Evolutionary conservation across 1,284 basidiomycete species (phyloP).

Genomic region (Malassezia psittaci): DNA sequence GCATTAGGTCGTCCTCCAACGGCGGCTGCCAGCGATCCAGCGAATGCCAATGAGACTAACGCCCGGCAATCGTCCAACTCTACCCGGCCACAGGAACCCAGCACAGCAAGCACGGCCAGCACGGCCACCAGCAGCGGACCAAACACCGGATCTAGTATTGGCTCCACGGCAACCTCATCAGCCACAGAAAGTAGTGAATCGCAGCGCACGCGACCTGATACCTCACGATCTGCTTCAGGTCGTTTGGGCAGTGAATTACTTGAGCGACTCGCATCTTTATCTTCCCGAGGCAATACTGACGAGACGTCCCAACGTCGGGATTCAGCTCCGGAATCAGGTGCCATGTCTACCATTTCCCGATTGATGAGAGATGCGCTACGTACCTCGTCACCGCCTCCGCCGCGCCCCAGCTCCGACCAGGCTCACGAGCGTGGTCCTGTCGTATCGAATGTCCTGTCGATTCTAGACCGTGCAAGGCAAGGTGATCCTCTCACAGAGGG

Average conservation of each 20-base stretch:
- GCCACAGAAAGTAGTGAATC: too few relatives aligned
- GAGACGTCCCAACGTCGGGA: not conserved
- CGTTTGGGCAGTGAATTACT: conserved; percentile 21
- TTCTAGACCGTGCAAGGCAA: conserved; percentile 26
- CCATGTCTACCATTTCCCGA: conserved; percentile 15
- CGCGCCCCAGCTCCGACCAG: not conserved
- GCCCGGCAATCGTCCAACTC: not conserved
- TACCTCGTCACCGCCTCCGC: not conserved
- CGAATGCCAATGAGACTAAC: not conserved
- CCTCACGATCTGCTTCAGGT: not conserved
- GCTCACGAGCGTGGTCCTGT: not conserved
- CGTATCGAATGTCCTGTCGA: not conserved
- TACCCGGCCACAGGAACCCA: not conserved
- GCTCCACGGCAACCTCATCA: too few relatives aligned
- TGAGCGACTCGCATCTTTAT: conserved; percentile 18
- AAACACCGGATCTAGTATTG: too few relatives aligned
- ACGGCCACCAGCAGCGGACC: too few relatives aligned
- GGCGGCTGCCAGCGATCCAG: not conserved
- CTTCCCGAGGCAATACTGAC: conserved; percentile 7
- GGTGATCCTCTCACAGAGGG: conserved; percentile 24
- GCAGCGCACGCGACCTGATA: not conserved
- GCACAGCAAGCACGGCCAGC: too few relatives aligned
- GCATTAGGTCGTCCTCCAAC: conserved; percentile 11
- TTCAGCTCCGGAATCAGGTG: conserved; percentile 3
- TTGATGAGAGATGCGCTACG: conserved; percentile 19